phyloP scores from a whole-genome alignment of 2,329 filamentous ascomycete genomes.

The Pseudocercospora ulei region DNA sequence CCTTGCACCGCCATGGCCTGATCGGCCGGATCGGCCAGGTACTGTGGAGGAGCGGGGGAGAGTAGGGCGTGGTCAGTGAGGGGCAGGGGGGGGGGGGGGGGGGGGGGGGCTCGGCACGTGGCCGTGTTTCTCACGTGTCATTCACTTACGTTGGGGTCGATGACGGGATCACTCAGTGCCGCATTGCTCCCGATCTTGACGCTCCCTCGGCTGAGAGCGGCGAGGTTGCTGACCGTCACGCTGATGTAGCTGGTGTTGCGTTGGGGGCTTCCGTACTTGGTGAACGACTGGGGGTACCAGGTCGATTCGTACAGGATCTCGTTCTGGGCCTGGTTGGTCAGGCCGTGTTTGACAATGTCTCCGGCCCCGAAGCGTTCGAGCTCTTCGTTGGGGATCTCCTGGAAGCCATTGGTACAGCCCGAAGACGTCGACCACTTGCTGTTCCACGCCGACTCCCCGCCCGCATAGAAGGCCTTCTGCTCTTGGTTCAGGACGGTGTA shows the following conservation, averaged over 20 bases:
- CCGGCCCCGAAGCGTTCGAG: conserved; percentile 14
- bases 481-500: conserved; percentile 11
- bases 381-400: conserved; percentile 16
- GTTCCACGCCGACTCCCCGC: conserved; percentile 10
- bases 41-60: conserved; percentile 1
- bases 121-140: not conserved
- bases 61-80: too few relatives aligned
- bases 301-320: conserved; percentile 19
- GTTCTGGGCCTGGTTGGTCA: conserved; percentile 16
- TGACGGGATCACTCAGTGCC: conserved; percentile 13
- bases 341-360: conserved; percentile 12
- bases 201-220: conserved; percentile 11
- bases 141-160: conserved; percentile 16
- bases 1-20: conserved; percentile 20
- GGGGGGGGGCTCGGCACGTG: not conserved
- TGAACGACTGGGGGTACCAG: conserved; percentile 16
- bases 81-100: too few relatives aligned
- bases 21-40: conserved; percentile 18
- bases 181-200: conserved; percentile 11
- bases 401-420: conserved; percentile 19
- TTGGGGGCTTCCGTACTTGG: conserved; percentile 11
- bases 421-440: conserved; percentile 20
- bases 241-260: conserved; percentile 11
- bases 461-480: conserved; percentile 16
- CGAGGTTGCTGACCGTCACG: conserved; percentile 12